Conservation (phyloP, 1,284 basidiomycete genomes). For the Marasmius fiardii region DNA sequence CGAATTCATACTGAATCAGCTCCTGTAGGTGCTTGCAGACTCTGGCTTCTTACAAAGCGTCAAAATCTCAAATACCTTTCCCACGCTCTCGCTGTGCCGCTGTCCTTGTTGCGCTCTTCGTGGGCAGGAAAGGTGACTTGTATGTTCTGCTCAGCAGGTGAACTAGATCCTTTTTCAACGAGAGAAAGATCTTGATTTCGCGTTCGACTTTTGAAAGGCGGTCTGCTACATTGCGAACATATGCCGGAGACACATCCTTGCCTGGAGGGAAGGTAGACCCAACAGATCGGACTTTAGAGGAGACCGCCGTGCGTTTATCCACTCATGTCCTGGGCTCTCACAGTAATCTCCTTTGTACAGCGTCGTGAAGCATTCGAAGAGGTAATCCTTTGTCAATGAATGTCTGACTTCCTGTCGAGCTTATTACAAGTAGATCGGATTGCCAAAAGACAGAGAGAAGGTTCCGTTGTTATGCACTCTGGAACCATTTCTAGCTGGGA, state of each 20-base stretch:
- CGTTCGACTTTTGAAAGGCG: constrained; percentile 42
- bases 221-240: constrained; percentile 65
- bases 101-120: constrained; percentile 77
- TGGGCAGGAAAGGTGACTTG: constrained; percentile 76
- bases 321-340: background rate
- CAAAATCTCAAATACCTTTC: constrained; percentile 37
- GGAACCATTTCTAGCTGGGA: constrained; percentile 73
- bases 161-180: constrained; percentile 18
- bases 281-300: constrained; percentile 65
- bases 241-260: constrained; percentile 81
- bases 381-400: constrained; percentile 29
- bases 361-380: constrained; percentile 74
- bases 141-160: constrained; percentile 79
- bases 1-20: background rate
- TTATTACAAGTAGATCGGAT: constrained; percentile 59
- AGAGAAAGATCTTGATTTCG: background rate
- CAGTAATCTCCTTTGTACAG: constrained; percentile 29
- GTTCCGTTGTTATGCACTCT: constrained; percentile 73
- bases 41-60: constrained; percentile 50
- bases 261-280: constrained; percentile 80
- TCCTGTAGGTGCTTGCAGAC: constrained; percentile 55
- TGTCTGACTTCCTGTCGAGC: background rate
- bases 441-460: constrained; percentile 64
- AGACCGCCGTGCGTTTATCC: constrained; percentile 64
- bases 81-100: constrained; percentile 64